Evolutionary conservation across 352 stramenopile genomes (phyloP).

Genomic region (Globisporangium nodosum): DNA sequence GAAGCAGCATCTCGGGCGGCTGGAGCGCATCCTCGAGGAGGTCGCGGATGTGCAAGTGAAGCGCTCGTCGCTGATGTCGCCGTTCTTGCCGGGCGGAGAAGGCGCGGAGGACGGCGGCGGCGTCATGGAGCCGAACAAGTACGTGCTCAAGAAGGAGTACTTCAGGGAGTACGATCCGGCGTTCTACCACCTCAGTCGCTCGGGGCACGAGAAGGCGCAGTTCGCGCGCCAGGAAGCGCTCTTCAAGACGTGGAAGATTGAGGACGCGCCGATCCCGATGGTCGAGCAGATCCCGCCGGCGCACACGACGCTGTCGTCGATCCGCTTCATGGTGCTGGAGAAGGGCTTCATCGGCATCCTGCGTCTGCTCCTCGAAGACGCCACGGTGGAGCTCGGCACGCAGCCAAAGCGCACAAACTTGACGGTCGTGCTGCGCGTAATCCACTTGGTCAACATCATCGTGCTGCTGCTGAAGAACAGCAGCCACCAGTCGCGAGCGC

Average conservation of each 20-base stretch:
- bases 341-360: slow-evolving; percentile 60
- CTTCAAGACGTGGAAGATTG: slow-evolving; percentile 75
- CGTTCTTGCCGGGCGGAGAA: slow-evolving; percentile 25
- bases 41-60: slow-evolving; percentile 69
- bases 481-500: slow-evolving; percentile 12
- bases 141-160: slow-evolving; percentile 72
- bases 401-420: slow-evolving; percentile 53
- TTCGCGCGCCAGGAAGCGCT: slow-evolving; percentile 74
- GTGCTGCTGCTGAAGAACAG: slow-evolving; percentile 55
- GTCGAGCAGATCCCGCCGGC: slow-evolving; percentile 49
- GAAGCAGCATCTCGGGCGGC: slow-evolving; percentile 54
- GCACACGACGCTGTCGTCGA: slow-evolving; percentile 41
- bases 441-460: slow-evolving; percentile 64
- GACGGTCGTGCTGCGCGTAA: slow-evolving; percentile 56
- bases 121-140: slow-evolving; percentile 70
- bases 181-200: slow-evolving; percentile 74
- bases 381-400: slow-evolving; percentile 16
- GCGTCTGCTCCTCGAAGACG: slow-evolving; percentile 62
- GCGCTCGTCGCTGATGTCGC: slow-evolving; percentile 24
- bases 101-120: slow-evolving; percentile 27
- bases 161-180: slow-evolving; percentile 77
- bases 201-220: slow-evolving; percentile 75
- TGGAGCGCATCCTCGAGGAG: slow-evolving; percentile 64
- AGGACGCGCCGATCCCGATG: slow-evolving; percentile 61
- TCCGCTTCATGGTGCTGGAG: slow-evolving; percentile 59